phyloP scores from a whole-genome alignment of 345 rosid species.

The Excoecaria cochinchinensis region DNA sequence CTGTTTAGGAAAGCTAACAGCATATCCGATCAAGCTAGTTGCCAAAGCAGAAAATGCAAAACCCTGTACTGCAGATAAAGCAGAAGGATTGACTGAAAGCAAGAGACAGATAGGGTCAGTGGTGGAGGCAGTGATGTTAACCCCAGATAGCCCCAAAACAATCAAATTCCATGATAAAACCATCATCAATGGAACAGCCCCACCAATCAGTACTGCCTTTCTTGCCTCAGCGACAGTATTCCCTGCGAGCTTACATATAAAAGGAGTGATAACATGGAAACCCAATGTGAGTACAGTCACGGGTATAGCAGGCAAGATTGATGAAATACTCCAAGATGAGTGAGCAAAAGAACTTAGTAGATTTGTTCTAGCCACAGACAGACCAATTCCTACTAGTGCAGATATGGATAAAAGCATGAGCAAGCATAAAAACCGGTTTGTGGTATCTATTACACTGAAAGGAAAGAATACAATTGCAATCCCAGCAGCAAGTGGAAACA shows the following conservation, averaged over 20 bases:
- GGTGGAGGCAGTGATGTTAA: constrained; percentile 31
- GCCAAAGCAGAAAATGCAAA: constrained; percentile 89
- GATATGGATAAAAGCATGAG: constrained; percentile 76
- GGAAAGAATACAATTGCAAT: constrained; percentile 57
- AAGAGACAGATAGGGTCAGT: constrained; percentile 74
- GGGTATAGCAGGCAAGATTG: constrained; percentile 77
- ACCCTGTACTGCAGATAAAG: constrained; percentile 80
- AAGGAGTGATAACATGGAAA: constrained; percentile 91
- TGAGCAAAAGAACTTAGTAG: constrained; percentile 55
- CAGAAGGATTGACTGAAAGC: constrained; percentile 81
- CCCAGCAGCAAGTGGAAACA: constrained; percentile 63
- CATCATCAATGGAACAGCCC: constrained; percentile 74
- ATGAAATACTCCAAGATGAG: constrained; percentile 59
- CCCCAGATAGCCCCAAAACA: constrained; percentile 77
- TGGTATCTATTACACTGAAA: constrained; percentile 57
- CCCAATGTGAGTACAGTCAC: constrained; percentile 83
- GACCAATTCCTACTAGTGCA: constrained; percentile 62
- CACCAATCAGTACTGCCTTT: constrained; percentile 72
- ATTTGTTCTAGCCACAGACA: constrained; percentile 68
- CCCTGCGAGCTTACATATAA: constrained; percentile 78
- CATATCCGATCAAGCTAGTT: constrained; percentile 83
- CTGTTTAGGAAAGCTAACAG: constrained; percentile 86
- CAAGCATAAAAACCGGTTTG: constrained; percentile 63
- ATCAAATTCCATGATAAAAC: constrained; percentile 87
- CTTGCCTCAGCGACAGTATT: constrained; percentile 59